phyloP scores from a whole-genome alignment of 768 basidiomycete genomes.

The Mycena capillaripes region DNA sequence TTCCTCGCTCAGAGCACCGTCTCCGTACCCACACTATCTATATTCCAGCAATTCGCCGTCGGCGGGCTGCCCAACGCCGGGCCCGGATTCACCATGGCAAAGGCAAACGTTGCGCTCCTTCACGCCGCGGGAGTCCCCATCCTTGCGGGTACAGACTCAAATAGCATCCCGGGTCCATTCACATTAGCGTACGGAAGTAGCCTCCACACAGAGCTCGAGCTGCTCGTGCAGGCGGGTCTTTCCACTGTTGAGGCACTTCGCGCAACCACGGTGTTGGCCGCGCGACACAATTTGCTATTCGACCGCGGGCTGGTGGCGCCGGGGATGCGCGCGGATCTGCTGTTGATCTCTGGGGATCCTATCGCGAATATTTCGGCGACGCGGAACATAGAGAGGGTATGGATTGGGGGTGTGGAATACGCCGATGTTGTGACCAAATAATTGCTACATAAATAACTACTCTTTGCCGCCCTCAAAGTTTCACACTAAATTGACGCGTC shows the following conservation, averaged over 20 bases:
- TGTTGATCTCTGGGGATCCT: conserved; percentile 23
- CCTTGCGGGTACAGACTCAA: conserved; percentile 17
- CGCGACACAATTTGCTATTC: neutral
- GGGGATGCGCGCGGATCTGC: conserved; percentile 26
- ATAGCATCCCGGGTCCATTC: neutral
- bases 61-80: neutral
- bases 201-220: conserved; percentile 23
- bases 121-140: conserved; percentile 1
- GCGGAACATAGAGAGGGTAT: conserved; percentile 22
- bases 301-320: conserved; percentile 1
- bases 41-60: neutral
- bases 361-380: conserved; percentile 24
- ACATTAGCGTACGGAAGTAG: conserved; percentile 12
- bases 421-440: neutral
- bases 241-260: conserved; percentile 19
- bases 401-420: conserved; percentile 20
- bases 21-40: conserved; percentile 4
- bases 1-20: conserved; percentile 5
- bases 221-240: conserved; percentile 23
- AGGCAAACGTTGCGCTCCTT: neutral
- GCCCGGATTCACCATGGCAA: neutral
- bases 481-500: too few relatives aligned
- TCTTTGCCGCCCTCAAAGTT: too few relatives aligned
- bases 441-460: too few relatives aligned
- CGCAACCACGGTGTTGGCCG: conserved; percentile 14